phyloP scores from a whole-genome alignment of 768 basidiomycete genomes.

The Termitomyces sp. region DNA sequence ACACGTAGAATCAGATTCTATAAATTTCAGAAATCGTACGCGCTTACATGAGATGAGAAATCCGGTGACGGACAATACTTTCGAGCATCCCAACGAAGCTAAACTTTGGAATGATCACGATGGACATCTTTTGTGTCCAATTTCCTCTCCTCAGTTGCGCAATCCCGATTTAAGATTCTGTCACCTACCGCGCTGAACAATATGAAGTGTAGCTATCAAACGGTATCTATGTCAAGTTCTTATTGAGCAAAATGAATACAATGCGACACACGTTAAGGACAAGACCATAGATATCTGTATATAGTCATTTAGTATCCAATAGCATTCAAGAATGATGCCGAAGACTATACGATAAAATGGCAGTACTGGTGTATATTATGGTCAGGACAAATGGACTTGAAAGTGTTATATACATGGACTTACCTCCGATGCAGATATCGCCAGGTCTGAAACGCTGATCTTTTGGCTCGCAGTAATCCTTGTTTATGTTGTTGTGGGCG shows the following conservation, averaged over 20 bases:
- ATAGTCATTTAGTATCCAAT: neutral
- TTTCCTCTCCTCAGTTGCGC: neutral
- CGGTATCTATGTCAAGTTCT: neutral
- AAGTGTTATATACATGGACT: conserved; percentile 7
- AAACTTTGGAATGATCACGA: conserved; percentile 63
- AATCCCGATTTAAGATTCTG: neutral
- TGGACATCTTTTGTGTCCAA: conserved; percentile 31
- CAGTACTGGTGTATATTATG: conserved; percentile 39
- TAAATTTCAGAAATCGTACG: neutral
- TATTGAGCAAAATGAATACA: neutral
- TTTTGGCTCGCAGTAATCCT: conserved; percentile 39
- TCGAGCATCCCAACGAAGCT: conserved; percentile 58
- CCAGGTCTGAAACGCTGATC: conserved; percentile 55
- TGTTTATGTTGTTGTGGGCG: conserved; percentile 46
- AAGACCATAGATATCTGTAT: conserved; percentile 63
- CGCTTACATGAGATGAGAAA: conserved; percentile 49
- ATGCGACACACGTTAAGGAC: conserved; percentile 46
- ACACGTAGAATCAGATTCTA: neutral
- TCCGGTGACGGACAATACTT: conserved; percentile 55
- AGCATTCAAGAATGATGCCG: neutral
- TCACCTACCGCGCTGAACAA: conserved; percentile 51
- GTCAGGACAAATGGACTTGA: neutral
- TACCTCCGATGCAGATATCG: conserved; percentile 59
- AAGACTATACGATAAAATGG: conserved; percentile 55
- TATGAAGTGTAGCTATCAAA: conserved; percentile 48